These are phyloP conservation scores for Malus asiatica DNA, from an alignment of 306 rosid genomes.

Conservation along the genomic window DNA sequence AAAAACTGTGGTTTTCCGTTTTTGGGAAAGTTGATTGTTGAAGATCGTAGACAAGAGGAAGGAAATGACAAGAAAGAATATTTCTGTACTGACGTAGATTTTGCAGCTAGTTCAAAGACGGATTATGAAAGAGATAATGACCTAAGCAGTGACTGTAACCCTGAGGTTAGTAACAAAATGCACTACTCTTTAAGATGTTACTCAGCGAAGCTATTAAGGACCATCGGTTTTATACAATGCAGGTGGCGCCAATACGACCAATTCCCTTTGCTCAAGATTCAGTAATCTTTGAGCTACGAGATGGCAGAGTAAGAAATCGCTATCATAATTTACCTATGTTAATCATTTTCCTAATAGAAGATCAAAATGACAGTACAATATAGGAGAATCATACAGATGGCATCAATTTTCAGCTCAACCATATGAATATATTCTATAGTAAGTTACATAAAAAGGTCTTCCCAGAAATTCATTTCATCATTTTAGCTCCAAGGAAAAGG, in stretches of 20 bases:
- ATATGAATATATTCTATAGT: not conserved
- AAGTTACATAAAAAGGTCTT: not conserved
- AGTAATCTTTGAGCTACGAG: slow-evolving; percentile 78
- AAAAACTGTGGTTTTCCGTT: slow-evolving; percentile 64
- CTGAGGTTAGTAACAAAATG: slow-evolving; percentile 44
- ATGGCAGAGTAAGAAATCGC: slow-evolving; percentile 69
- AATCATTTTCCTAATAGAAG: not conserved
- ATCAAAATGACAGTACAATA: not conserved
- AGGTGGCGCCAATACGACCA: slow-evolving; percentile 82
- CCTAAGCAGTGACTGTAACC: slow-evolving; percentile 39
- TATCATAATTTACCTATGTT: not conserved
- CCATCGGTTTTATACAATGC: slow-evolving; percentile 19
- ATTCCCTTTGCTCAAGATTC: slow-evolving; percentile 66
- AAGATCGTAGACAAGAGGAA: slow-evolving; percentile 21
- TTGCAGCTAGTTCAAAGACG: slow-evolving; percentile 26
- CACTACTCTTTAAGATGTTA: not conserved
- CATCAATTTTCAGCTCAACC: not conserved
- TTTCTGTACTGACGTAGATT: slow-evolving; percentile 30
- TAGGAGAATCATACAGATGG: not conserved
- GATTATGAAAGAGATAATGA: slow-evolving; percentile 19
- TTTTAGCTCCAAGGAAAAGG: too few relatives aligned
- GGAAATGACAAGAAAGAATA: slow-evolving; percentile 7
- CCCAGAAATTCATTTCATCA: not conserved
- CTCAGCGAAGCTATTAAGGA: slow-evolving; percentile 9
- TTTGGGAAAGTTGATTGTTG: slow-evolving; percentile 19